These are phyloP conservation scores for Neurospora discreta DNA, from an alignment of 495 filamentous ascomycete species.

Conservation along the genomic window DNA sequence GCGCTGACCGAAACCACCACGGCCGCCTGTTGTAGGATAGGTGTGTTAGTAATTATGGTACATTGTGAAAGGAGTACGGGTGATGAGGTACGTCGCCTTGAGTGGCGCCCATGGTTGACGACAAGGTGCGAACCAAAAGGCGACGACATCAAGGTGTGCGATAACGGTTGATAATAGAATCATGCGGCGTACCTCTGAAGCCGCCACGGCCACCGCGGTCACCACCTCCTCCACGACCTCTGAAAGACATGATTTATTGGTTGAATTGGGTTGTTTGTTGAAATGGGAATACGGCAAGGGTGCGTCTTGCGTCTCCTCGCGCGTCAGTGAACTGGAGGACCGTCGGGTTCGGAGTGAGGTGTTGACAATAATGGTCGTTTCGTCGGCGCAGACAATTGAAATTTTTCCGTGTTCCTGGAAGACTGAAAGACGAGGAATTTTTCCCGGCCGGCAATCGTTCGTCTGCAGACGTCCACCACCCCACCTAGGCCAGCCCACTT, in stretches of 20 bases:
- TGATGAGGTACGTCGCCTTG: not conserved
- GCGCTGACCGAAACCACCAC: conserved; percentile 41
- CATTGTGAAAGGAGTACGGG: not conserved
- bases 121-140: not conserved
- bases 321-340: not conserved
- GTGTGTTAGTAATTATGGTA: not conserved
- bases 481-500: not conserved
- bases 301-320: not conserved
- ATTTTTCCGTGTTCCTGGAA: not conserved
- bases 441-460: not conserved
- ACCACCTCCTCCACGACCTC: not conserved
- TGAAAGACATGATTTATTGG: not conserved
- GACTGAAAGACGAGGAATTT: not conserved
- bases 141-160: not conserved
- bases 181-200: not conserved
- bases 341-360: not conserved
- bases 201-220: not conserved
- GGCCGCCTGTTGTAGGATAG: conserved; percentile 18
- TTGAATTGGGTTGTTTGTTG: not conserved
- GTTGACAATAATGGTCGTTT: not conserved
- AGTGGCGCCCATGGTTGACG: not conserved
- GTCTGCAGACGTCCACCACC: not conserved
- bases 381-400: not conserved
- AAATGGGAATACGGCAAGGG: not conserved
- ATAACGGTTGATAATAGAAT: not conserved